These are phyloP conservation scores for Lepidium sativum DNA, from an alignment of 345 rosid genomes.

Conservation along the genomic window DNA sequence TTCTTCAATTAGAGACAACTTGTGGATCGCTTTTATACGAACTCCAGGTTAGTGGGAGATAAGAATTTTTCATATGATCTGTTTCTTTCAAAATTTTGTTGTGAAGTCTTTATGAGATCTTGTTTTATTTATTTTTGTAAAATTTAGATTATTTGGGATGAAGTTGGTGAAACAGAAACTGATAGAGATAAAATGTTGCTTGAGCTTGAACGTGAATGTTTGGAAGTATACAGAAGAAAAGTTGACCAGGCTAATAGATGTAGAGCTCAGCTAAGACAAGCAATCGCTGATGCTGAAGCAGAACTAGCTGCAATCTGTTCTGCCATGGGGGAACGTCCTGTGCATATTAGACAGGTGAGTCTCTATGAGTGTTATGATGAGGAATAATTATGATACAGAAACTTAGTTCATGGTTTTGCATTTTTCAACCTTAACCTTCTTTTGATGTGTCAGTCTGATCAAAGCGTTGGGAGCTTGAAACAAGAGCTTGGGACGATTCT, in stretches of 20 bases:
- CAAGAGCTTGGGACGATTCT: constrained; percentile 65
- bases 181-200: constrained; percentile 88
- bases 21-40: constrained; percentile 79
- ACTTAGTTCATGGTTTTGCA: neutral
- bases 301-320: constrained; percentile 85
- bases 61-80: neutral
- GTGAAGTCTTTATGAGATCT: neutral
- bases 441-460: constrained; percentile 52
- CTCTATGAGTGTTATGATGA: neutral
- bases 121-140: neutral
- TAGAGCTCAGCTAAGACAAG: constrained; percentile 81
- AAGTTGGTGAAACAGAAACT: constrained; percentile 79
- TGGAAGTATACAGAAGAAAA: constrained; percentile 88
- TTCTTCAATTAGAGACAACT: constrained; percentile 66
- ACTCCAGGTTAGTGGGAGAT: constrained; percentile 54
- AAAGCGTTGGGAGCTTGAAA: constrained; percentile 67
- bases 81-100: neutral
- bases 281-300: constrained; percentile 86
- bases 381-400: neutral
- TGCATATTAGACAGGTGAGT: constrained; percentile 79
- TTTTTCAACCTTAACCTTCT: neutral
- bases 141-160: constrained; percentile 86
- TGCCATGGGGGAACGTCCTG: constrained; percentile 85
- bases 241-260: constrained; percentile 77
- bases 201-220: constrained; percentile 91